Conservation (phyloP, 169 alveolate species). For the Cryptosporidium muris region DNA sequence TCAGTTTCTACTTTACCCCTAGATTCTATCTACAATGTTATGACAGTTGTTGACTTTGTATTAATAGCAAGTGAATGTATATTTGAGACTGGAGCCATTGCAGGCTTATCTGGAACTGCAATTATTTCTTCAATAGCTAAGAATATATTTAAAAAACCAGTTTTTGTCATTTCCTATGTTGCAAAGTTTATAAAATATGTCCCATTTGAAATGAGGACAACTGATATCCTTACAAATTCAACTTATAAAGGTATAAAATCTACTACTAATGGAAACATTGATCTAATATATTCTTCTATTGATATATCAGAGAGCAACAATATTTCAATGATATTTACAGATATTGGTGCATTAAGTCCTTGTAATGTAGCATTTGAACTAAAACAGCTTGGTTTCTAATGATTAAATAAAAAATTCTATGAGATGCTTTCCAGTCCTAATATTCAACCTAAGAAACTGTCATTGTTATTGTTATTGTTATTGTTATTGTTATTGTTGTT, state of each 20-base stretch:
- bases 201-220: conserved; percentile 44
- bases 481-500: no score
- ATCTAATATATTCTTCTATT: conserved; percentile 29
- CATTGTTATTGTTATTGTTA: no score
- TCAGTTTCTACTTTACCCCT: conserved; percentile 19
- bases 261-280: background rate
- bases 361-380: conserved; percentile 40
- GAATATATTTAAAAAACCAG: conserved; percentile 45
- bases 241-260: conserved; percentile 26
- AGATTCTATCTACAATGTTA: conserved; percentile 60
- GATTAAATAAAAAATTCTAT: background rate
- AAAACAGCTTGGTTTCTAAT: conserved; percentile 1
- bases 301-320: conserved; percentile 37
- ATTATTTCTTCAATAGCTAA: conserved; percentile 39
- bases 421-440: no score
- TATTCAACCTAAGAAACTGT: no score
- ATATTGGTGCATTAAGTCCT: conserved; percentile 58
- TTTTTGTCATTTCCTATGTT: conserved; percentile 36
- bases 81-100: conserved; percentile 42
- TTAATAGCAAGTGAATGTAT: conserved; percentile 21
- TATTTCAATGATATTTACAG: conserved; percentile 60
- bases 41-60: conserved; percentile 54
- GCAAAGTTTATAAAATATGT: conserved; percentile 30
- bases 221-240: conserved; percentile 19
- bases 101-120: conserved; percentile 64